Base-by-base conservation (phyloP, 192 early-diverging fungal species). In the Geranomyces variabilis region DNA sequence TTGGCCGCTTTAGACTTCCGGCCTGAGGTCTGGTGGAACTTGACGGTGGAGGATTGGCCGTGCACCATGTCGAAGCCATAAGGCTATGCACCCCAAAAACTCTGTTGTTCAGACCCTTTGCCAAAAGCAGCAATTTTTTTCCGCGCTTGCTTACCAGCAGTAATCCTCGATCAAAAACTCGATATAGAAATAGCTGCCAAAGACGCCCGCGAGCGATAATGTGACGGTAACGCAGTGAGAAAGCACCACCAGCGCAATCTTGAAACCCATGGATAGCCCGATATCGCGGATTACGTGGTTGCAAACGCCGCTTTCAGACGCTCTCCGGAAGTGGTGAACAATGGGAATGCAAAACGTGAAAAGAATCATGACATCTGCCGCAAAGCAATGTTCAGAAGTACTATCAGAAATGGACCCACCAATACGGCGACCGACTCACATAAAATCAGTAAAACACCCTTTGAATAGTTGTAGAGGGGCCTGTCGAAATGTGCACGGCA, bases 101-200 rank as follows among this genome's bases (percentile, higher is more conserved):
- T n/a, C n/a, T n/a, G n/a, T n/a, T n/a, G n/a, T n/a, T n/a, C n/a
- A n/a, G n/a, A n/a, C n/a, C n/a, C n/a, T n/a, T n/a, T n/a, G n/a
- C n/a, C n/a, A n/a, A n/a, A n/a, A n/a, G n/a, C n/a, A n/a, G n/a
- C n/a, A n/a, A n/a, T 47, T 19, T 47, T 47, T 19, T 13, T 47
- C 46, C 10, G 46, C n/a, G n/a, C n/a, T n/a, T n/a, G n/a, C 55
- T 66, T 48, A 66, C 64, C 9, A 12, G 64, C 10, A 66, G 29
- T 66, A 66, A 48, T 66, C 46, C 28, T 66, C 64, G 46, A 66
- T 9, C 19, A 66, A 14, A 66, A 66, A 66, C 46, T 66, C 44
- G 14, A 49, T 48, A 28, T 48, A 49, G 21, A 46, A 66, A 41
- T 44, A 44, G 21, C 14, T 29, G 15, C 64, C 64, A 28, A 66